A percentile compares a stretch with the other conserved stretches of the same genome.
Evolutionary conservation across 2,329 filamentous ascomycete genomes (phyloP).

Genomic region (Dothidotthia symphoricarpi): DNA sequence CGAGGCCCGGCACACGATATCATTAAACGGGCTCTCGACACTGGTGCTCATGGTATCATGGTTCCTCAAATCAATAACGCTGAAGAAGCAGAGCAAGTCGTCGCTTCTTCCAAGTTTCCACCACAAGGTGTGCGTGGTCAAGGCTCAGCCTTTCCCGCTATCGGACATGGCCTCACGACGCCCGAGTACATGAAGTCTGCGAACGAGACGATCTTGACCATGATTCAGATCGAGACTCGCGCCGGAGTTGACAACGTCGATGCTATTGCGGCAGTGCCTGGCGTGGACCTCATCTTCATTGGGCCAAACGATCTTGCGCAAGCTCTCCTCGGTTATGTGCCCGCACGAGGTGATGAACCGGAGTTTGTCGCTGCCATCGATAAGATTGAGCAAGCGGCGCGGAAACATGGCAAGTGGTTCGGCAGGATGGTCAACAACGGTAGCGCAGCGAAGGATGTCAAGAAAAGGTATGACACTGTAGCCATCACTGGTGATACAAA

Average conservation of each 20-base stretch:
- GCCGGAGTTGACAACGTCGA: constrained; percentile 62
- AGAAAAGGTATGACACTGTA: constrained; percentile 45
- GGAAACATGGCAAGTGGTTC: constrained; percentile 63
- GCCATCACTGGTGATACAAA: constrained; percentile 49
- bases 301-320: constrained; percentile 64
- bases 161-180: constrained; percentile 48
- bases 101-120: constrained; percentile 57
- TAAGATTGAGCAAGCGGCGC: constrained; percentile 52
- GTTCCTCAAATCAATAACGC: constrained; percentile 57
- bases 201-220: constrained; percentile 59
- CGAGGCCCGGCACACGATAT: constrained; percentile 48
- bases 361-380: constrained; percentile 60
- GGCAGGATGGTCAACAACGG: constrained; percentile 53
- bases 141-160: constrained; percentile 56
- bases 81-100: constrained; percentile 45
- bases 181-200: constrained; percentile 59
- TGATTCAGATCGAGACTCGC: constrained; percentile 67
- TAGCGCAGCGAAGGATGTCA: constrained; percentile 41
- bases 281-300: constrained; percentile 63
- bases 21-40: constrained; percentile 57
- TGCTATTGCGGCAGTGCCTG: constrained; percentile 60
- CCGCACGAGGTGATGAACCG: constrained; percentile 54
- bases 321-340: constrained; percentile 57
- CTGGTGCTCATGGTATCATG: constrained; percentile 58
- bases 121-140: constrained; percentile 56